Conservation (phyloP, 129 eudicot species). For the Pulicaria dysenterica region DNA sequence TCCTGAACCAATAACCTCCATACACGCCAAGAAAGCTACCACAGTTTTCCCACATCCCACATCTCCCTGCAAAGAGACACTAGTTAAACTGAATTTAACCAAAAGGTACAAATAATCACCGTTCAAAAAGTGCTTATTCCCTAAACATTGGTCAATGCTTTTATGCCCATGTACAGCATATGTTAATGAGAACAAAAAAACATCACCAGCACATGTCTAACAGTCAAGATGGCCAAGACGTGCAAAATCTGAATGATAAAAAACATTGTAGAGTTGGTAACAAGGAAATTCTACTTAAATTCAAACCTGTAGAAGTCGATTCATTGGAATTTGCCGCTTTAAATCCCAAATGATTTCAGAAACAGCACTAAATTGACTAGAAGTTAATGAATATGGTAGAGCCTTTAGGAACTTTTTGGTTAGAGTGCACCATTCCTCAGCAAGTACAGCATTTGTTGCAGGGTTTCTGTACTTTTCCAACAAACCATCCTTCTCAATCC, state of each 20-base stretch:
- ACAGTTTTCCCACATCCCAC: constrained; percentile 99
- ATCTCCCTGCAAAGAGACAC: constrained; percentile 71
- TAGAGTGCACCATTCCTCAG: constrained; percentile 79
- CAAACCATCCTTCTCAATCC: constrained; percentile 79
- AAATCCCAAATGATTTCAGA: constrained; percentile 97
- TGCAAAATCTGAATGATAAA: background rate
- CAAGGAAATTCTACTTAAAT: background rate
- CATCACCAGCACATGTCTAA: constrained; percentile 7
- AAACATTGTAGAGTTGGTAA: background rate
- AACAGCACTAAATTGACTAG: constrained; percentile 79
- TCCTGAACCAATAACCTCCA: constrained; percentile 95
- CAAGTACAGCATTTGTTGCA: constrained; percentile 40
- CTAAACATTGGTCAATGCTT: background rate
- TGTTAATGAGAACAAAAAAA: background rate
- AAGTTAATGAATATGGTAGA: constrained; percentile 81
- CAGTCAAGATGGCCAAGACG: background rate
- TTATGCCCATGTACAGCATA: background rate
- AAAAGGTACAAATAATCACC: background rate
- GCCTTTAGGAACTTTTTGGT: constrained; percentile 61
- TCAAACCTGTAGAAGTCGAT: constrained; percentile 86
- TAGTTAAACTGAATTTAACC: background rate
- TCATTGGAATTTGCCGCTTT: constrained; percentile 89
- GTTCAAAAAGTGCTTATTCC: background rate
- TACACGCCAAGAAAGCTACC: constrained; percentile 96
- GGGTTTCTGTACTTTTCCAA: constrained; percentile 78